phyloP scores from a whole-genome alignment of 768 basidiomycete genomes.

The Rhodotorula paludigena region DNA sequence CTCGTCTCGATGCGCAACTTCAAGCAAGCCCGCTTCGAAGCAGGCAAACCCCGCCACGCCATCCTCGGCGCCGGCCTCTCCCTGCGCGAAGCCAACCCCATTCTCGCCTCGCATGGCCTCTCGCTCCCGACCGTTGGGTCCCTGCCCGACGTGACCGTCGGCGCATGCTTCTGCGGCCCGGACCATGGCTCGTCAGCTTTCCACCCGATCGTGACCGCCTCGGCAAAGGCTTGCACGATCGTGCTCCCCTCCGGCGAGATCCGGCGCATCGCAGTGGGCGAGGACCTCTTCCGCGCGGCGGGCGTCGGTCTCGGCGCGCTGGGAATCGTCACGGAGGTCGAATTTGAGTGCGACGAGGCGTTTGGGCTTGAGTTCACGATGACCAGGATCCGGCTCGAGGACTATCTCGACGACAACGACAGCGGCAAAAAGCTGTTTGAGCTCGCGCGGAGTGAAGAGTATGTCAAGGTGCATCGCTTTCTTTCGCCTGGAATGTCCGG shows the following conservation, averaged over 20 bases:
- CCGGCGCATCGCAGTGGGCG: background rate
- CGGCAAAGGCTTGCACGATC: background rate
- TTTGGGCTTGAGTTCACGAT: slow-evolving; percentile 9
- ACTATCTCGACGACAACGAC: background rate
- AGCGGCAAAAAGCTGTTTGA: background rate
- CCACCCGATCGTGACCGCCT: background rate
- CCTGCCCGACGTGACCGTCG: background rate
- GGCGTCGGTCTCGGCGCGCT: background rate
- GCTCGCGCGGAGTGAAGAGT: slow-evolving; percentile 6
- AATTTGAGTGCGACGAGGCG: slow-evolving; percentile 8
- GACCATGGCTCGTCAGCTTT: background rate
- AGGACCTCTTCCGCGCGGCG: background rate
- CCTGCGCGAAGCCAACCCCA: background rate
- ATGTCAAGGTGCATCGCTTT: too few species aligned
- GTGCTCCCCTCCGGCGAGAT: slow-evolving; percentile 2
- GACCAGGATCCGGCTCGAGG: background rate
- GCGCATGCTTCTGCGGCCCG: background rate
- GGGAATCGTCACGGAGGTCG: background rate
- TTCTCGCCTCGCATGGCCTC: slow-evolving; percentile 1
- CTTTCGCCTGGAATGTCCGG: background rate
- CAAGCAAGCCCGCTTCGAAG: background rate
- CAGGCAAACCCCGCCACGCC: too few species aligned
- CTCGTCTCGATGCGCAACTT: slow-evolving; percentile 2
- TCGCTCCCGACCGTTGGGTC: background rate
- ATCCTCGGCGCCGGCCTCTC: slow-evolving; percentile 2